phyloP scores from a whole-genome alignment of 176 grass and related monocot species.

The Bothriochloa decipiens region DNA sequence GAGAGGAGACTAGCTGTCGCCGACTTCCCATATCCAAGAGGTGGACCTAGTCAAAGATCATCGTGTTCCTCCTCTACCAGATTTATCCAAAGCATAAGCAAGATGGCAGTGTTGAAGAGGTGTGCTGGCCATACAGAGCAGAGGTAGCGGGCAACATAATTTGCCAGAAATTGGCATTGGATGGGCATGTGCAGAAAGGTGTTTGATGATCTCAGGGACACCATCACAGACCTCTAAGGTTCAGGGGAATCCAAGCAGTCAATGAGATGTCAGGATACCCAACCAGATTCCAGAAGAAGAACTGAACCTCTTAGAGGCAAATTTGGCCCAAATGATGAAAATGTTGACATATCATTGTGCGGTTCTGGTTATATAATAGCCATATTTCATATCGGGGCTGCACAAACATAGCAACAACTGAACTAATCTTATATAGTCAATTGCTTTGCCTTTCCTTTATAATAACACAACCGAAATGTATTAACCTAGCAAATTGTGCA shows the following conservation, averaged over 20 bases:
- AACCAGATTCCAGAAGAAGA: not conserved
- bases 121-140: not conserved
- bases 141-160: not conserved
- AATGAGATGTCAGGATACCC: not conserved
- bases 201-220: not conserved
- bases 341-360: not conserved
- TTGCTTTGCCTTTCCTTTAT: not conserved
- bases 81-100: not conserved
- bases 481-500: not conserved
- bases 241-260: not conserved
- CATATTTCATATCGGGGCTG: not conserved
- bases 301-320: not conserved
- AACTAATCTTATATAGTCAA: not conserved
- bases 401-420: not conserved
- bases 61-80: not conserved
- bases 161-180: not conserved
- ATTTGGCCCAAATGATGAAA: not conserved
- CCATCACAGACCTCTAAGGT: not conserved
- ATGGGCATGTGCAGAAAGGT: not conserved
- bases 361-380: not conserved
- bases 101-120: not conserved
- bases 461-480: not conserved
- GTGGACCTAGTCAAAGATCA: not conserved
- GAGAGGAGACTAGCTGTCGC: not conserved
- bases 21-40: not conserved